Conservation (phyloP, 176 grass and related monocot species). For the Saccharum officinarum region DNA sequence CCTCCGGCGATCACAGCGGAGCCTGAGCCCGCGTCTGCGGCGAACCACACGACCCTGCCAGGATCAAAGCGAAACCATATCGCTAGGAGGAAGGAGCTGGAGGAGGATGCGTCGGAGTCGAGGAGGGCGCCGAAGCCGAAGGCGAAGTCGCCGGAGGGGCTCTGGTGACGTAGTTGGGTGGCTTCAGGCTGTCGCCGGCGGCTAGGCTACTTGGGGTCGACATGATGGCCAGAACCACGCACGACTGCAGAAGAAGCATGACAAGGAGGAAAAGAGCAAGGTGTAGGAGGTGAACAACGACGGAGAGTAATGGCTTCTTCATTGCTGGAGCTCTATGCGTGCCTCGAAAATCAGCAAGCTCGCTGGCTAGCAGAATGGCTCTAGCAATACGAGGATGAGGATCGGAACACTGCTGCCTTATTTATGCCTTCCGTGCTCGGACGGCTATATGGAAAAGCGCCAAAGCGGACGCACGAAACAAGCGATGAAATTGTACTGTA, state of each 20-base stretch:
- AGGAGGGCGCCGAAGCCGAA: not conserved
- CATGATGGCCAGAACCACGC: not conserved
- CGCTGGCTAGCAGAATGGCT: not conserved
- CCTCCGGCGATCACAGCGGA: not conserved
- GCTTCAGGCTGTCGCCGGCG: not conserved
- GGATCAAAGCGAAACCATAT: constrained; percentile 7
- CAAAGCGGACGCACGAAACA: too few relatives aligned
- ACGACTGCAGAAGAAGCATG: not conserved
- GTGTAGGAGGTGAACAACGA: not conserved
- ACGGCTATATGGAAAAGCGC: too few relatives aligned
- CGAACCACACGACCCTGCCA: not conserved
- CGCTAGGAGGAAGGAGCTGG: constrained; percentile 24
- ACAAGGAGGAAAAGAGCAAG: not conserved
- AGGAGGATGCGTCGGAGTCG: not conserved
- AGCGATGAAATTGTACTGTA: too few relatives aligned
- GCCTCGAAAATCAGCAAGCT: not conserved
- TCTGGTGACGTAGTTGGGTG: not conserved
- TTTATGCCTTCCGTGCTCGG: too few relatives aligned
- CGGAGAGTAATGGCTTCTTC: not conserved
- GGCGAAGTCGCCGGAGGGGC: not conserved
- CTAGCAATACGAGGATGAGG: not conserved
- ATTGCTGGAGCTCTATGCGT: not conserved
- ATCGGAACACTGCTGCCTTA: too few relatives aligned
- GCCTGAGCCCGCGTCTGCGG: not conserved
- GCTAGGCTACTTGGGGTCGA: not conserved